Conservation (phyloP, 2,329 filamentous ascomycete species). For the Aureobasidium namibiae region DNA sequence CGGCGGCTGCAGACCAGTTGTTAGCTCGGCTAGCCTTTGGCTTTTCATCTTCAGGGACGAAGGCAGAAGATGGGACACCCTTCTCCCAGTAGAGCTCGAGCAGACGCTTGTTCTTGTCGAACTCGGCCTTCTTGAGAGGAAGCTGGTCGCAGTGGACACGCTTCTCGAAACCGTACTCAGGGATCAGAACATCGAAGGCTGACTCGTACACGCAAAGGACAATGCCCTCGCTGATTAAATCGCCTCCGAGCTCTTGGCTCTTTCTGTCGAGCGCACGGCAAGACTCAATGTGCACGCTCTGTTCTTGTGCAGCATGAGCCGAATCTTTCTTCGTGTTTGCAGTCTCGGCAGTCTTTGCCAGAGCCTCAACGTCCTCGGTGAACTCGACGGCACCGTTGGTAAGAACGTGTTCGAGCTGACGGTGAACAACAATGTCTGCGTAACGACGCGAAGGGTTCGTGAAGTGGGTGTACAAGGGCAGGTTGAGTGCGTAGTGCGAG, state of each 20-base stretch:
- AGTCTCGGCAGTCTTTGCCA: conserved; percentile 87
- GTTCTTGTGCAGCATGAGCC: conserved; percentile 92
- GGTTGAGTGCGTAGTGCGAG: conserved; percentile 85
- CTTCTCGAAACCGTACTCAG: conserved; percentile 98
- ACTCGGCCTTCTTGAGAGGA: conserved; percentile 98
- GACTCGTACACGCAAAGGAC: conserved; percentile 97
- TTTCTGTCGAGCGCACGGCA: conserved; percentile 94
- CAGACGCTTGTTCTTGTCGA: conserved; percentile 88
- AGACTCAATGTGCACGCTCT: conserved; percentile 96
- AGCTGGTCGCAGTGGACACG: conserved; percentile 97
- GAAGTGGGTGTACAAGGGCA: conserved; percentile 94
- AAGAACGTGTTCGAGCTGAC: conserved; percentile 80
- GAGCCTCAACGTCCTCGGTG: conserved; percentile 74
- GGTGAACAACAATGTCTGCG: conserved; percentile 89
- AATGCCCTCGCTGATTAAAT: conserved; percentile 91
- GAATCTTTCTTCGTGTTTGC: conserved; percentile 99
- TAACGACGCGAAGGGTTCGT: conserved; percentile 92
- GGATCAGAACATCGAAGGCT: conserved; percentile 95
- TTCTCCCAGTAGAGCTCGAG: conserved; percentile 99
- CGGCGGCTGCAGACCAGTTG: conserved; percentile 66
- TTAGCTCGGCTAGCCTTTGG: conserved; percentile 68
- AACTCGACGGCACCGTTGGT: conserved; percentile 70
- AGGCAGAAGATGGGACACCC: conserved; percentile 91
- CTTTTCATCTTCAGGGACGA: conserved; percentile 92
- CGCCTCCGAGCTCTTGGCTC: conserved; percentile 75